Base-by-base conservation (phyloP, 331 rosid genomes). In the Malus hybrid region DNA sequence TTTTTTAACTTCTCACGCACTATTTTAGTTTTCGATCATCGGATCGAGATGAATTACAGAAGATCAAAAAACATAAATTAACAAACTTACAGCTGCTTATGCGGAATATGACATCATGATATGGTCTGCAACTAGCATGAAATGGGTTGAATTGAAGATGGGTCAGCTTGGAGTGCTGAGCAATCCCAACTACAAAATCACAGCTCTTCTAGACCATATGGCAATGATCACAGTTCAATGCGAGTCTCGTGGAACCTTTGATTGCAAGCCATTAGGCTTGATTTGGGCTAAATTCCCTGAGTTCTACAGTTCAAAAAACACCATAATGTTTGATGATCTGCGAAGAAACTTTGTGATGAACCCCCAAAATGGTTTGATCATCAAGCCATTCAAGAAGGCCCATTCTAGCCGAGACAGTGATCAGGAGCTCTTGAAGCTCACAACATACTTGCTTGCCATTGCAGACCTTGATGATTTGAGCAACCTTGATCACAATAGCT, bases 81-180 rank as follows among this genome's bases (percentile, higher is more conserved):
- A 28, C 29, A 28, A 28, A n/a, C 93, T 92, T 68, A 79, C 99
- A 26, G 81, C 97, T 68, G 97, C 82, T 70, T 92, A 92, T 79
- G 73, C 97, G 0, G 93, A 92, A 80, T 92, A 89, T 74, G 99
- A 90, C 83, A 90, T 95, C 78, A 90, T 94, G 91, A 92, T 94
- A 81, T 92, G 99, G 97, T 95, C 99, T 46, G 99, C 99, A 33
- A 95, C 99, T 77, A 89, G 97, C 86, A 90, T 92, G 86, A 95
- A 90, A 79, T 87, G 97, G 99, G 92, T 95, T 84, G 88, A 79
- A 66, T 77, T 92, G 82, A 95, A 92, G 89, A 42, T 42, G 46
- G 4, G 46, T 42, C 46, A 95, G 82, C 97, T 95, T 33, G 97
- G 97, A 44, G 99, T 92, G 73, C 87, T 95, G 72, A 86, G 78